These are phyloP conservation scores for Aspergillus sclerotioniger DNA, from an alignment of 495 filamentous ascomycete genomes.

Conservation along the genomic window DNA sequence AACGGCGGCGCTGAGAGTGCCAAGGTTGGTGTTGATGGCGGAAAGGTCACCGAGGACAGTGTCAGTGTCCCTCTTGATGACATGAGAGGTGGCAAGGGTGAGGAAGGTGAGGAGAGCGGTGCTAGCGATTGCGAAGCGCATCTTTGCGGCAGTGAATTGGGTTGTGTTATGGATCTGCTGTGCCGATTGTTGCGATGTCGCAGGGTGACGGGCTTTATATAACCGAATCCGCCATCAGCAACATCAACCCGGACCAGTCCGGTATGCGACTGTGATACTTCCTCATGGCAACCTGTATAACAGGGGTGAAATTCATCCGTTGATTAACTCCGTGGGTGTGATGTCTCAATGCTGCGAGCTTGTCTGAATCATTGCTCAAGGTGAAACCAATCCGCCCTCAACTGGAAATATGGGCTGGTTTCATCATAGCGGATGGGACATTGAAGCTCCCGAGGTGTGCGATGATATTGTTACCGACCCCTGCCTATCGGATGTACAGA, in stretches of 20 bases:
- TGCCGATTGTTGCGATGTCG: neutral
- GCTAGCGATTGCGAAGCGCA: constrained; percentile 2
- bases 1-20: constrained; percentile 4
- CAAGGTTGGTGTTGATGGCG: constrained; percentile 2
- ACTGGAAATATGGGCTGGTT: neutral
- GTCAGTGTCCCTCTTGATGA: constrained; percentile 4
- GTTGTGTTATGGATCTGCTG: neutral
- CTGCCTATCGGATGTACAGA: neutral
- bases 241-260: too few species aligned
- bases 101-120: neutral
- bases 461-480: neutral
- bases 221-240: neutral
- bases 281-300: too few species aligned
- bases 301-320: too few species aligned
- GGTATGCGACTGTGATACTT: too few species aligned
- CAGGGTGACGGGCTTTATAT: neutral
- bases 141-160: neutral
- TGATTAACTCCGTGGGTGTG: too few species aligned
- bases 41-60: constrained; percentile 7
- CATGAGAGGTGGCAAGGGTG: neutral
- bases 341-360: too few species aligned
- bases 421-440: neutral
- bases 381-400: too few species aligned
- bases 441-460: neutral
- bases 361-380: too few species aligned